Conservation (phyloP, 257 asterid species). For the Knoxia roxburghii region DNA sequence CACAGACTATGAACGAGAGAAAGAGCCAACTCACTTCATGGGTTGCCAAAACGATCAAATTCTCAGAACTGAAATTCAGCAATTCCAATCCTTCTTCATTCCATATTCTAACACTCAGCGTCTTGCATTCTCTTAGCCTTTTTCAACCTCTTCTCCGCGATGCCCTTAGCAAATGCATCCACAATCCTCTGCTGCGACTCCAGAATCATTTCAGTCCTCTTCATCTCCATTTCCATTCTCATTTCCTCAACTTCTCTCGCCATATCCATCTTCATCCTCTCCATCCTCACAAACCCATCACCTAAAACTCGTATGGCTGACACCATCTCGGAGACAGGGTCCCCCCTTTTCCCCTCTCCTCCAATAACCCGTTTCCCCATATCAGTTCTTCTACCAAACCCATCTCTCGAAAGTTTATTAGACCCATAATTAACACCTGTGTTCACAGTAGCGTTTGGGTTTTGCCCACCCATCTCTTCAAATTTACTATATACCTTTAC, state of each 20-base stretch:
- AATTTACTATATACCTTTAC: constrained; percentile 33
- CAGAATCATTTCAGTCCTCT: constrained; percentile 88
- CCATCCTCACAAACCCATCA: constrained; percentile 83
- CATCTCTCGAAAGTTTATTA: constrained; percentile 38
- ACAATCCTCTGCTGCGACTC: constrained; percentile 83
- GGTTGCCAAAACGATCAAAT: background rate
- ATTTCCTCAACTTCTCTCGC: constrained; percentile 71
- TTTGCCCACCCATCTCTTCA: constrained; percentile 38
- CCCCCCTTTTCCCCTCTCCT: constrained; percentile 32
- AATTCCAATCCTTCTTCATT: background rate
- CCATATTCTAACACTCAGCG: constrained; percentile 5
- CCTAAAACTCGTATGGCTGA: constrained; percentile 65
- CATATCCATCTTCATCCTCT: constrained; percentile 94
- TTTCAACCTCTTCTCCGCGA: constrained; percentile 47
- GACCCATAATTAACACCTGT: constrained; percentile 46
- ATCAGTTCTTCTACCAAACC: constrained; percentile 30
- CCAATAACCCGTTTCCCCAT: constrained; percentile 33
- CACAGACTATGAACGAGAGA: constrained; percentile 5
- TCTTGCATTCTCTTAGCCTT: constrained; percentile 45
- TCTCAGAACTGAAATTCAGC: background rate
- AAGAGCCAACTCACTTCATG: background rate
- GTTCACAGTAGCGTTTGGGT: constrained; percentile 29
- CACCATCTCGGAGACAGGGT: constrained; percentile 49
- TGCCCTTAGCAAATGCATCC: constrained; percentile 62
- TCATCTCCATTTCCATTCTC: constrained; percentile 98